Percentiles rank a stretch among this genome's conserved stretches.
phyloP scores from a whole-genome alignment of 768 basidiomycete species.

The Macrolepiota dolichaula region DNA sequence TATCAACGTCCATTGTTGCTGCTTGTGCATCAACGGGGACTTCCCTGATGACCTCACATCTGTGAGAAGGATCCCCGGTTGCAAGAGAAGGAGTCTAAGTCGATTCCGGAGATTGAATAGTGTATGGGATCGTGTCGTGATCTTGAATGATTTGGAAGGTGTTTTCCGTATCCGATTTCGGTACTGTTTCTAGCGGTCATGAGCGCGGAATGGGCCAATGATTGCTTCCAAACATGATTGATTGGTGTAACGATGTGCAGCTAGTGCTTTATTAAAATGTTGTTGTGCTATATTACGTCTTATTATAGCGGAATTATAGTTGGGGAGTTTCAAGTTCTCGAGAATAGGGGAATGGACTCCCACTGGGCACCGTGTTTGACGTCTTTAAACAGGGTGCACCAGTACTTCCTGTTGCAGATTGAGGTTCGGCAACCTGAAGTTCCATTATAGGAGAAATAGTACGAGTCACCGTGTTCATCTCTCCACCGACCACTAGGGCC shows the following conservation, averaged over 20 bases:
- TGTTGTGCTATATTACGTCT: conserved; percentile 12
- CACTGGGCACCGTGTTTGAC: conserved; percentile 18
- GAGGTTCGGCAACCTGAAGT: too few relatives aligned
- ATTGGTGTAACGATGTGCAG: conserved; percentile 13
- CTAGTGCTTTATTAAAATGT: conserved; percentile 16
- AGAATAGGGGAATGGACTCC: conserved; percentile 15
- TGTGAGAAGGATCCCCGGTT: conserved; percentile 19
- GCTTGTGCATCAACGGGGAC: conserved; percentile 30
- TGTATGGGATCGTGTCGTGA: conserved; percentile 16
- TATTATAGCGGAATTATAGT: conserved; percentile 18
- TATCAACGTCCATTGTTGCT: conserved; percentile 33
- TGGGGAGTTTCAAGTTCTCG: conserved; percentile 20
- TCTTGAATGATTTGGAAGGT: conserved; percentile 30
- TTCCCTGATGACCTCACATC: conserved; percentile 8
- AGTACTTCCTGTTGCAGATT: too few relatives aligned
- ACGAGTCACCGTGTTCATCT: too few relatives aligned
- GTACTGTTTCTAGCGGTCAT: conserved; percentile 36
- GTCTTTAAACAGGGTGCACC: too few relatives aligned
- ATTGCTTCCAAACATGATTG: conserved; percentile 22
- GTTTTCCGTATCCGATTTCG: conserved; percentile 22
- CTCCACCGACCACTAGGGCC: too few relatives aligned
- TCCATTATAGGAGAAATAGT: too few relatives aligned
- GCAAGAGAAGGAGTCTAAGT: conserved; percentile 25
- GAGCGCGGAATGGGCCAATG: conserved; percentile 40
- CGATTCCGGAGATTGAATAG: conserved; percentile 24